Evolutionary conservation across 768 basidiomycete species (phyloP), one percentile per base, ranked within the genome.

Genomic region (Macrocybe gigantea): DNA sequence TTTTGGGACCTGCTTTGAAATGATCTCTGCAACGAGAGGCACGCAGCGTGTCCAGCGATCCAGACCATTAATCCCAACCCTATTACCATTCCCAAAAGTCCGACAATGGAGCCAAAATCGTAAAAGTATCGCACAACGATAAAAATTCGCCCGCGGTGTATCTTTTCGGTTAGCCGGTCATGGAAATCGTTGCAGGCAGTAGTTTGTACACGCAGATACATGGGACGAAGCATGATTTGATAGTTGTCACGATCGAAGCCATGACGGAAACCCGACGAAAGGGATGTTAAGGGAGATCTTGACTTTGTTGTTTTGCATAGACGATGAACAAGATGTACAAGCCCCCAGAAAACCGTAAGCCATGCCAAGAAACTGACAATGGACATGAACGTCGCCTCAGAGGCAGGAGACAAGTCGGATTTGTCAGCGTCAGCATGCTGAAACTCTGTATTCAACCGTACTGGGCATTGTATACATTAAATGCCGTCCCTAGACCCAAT

Each of bases 101-200:
- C 72, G 33, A 72, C 40, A 31, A 72, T 35, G 39, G 63, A 68
- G 5, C 85, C 85, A 0, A 73, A 29, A 53, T 78, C 69, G 60
- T 87, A 88, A 39, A 77, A 55, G 5, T 49, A 31, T 38, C 56
- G 53, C 7, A 81, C 53, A 1, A 52, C 46, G 3, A 53, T 45
- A 43, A 58, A 61, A 35, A 66, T 47, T 29, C 53, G 51, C 34
- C 53, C 45, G 40, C 61, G 64, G 5, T 53, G 54, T n/a, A 83
- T 59, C 4, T 49, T 37, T 0, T 54, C 40, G 9, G 73, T 53
- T 14, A 81, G 60, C 9, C 49, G 29, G 55, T 82, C 79, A 51
- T 85, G 81, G 2, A 54, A 40, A 4, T 51, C 54, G 52, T 85
- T 85, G 63, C 72, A 73, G 1, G 62, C 65, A 0, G 75, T 69